Conservation (phyloP, 2,329 filamentous ascomycete genomes). For the Balansia obtecta region DNA sequence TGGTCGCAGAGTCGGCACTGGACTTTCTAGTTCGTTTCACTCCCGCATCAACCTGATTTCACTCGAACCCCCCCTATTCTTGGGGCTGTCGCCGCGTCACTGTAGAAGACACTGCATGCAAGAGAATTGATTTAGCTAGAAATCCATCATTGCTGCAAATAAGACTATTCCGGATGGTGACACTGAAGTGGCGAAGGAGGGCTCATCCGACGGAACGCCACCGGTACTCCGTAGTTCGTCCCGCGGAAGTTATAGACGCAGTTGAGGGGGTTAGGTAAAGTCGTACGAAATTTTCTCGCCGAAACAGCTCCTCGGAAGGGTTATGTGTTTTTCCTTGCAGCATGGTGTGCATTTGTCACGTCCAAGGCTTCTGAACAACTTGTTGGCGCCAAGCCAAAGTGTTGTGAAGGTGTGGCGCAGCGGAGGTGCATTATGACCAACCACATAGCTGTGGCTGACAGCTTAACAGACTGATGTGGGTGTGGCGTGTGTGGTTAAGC, state of each 20-base stretch:
- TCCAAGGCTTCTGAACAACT: too few relatives aligned
- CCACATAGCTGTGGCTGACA: not conserved
- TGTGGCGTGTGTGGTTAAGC: not conserved
- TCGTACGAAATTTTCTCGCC: not conserved
- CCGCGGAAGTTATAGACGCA: not conserved
- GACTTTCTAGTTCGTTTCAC: not conserved
- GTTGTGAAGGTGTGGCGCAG: not conserved
- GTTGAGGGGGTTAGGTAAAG: not conserved
- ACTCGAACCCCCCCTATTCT: too few relatives aligned
- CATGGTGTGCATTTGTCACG: too few relatives aligned
- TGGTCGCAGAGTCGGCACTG: not conserved
- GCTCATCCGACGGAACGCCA: not conserved
- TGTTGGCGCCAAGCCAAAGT: too few relatives aligned
- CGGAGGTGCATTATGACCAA: not conserved
- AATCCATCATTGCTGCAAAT: not conserved
- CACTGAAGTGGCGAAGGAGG: not conserved
- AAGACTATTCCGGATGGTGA: not conserved
- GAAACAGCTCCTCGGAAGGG: not conserved
- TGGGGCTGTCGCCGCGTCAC: too few relatives aligned
- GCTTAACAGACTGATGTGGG: not conserved
- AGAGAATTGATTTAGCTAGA: too few relatives aligned
- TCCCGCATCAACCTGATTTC: not conserved
- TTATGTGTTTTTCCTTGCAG: too few relatives aligned
- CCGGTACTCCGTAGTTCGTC: too few relatives aligned
- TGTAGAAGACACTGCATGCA: too few relatives aligned